These are phyloP conservation scores for Hippophae gyantsensis DNA, from an alignment of 306 rosid genomes.

Conservation along the genomic window DNA sequence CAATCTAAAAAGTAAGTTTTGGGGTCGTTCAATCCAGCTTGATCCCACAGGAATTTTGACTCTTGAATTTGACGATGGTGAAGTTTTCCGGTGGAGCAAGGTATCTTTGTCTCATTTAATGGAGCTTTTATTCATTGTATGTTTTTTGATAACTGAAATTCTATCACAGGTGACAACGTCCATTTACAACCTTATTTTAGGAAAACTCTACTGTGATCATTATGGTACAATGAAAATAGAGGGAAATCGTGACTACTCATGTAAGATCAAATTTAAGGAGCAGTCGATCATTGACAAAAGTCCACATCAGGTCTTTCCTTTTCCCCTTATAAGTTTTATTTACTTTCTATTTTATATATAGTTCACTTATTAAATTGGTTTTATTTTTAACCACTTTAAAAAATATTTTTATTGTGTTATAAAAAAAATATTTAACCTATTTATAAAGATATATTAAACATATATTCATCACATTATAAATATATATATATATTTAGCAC, in stretches of 20 bases:
- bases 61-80: constrained; percentile 95
- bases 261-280: constrained; percentile 93
- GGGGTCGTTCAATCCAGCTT: constrained; percentile 99
- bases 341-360: too few relatives aligned
- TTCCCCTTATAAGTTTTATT: not conserved
- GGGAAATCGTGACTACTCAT: constrained; percentile 73
- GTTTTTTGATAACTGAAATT: constrained; percentile 4
- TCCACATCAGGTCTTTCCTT: constrained; percentile 72
- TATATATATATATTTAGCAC: too few relatives aligned
- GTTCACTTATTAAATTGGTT: too few relatives aligned
- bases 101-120: constrained; percentile 22
- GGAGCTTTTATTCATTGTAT: constrained; percentile 11
- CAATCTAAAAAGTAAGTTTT: constrained; percentile 96
- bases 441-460: too few relatives aligned
- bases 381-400: not conserved
- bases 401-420: too few relatives aligned
- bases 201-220: constrained; percentile 94
- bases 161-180: constrained; percentile 81
- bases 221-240: constrained; percentile 95
- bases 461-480: too few relatives aligned
- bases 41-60: constrained; percentile 87
- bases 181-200: constrained; percentile 93
- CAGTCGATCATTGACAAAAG: constrained; percentile 96
- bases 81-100: constrained; percentile 91
- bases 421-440: too few relatives aligned